These are phyloP conservation scores for Xylaria flabelliformis DNA, from an alignment of 495 filamentous ascomycete species.

Conservation along the genomic window DNA sequence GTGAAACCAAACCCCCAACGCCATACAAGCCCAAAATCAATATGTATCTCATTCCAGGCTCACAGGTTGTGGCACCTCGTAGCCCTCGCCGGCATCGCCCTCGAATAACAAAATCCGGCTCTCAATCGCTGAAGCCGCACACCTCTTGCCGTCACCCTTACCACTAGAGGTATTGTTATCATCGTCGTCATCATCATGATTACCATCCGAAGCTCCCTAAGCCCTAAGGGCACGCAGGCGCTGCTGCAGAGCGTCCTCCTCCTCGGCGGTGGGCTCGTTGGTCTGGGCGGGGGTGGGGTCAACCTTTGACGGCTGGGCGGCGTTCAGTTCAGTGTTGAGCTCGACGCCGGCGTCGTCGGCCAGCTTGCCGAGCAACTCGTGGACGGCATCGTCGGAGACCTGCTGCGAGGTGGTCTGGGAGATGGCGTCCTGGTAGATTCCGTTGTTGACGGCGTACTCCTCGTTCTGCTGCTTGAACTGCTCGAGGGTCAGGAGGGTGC, in stretches of 20 bases:
- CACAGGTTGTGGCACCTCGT: not conserved
- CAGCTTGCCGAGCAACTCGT: conserved; percentile 77
- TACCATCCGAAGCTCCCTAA: conserved; percentile 33
- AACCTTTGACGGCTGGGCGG: conserved; percentile 59
- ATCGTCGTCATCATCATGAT: not conserved
- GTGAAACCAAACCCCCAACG: conserved; percentile 14
- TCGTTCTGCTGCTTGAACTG: conserved; percentile 84
- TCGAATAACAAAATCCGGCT: not conserved
- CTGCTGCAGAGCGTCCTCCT: conserved; percentile 68
- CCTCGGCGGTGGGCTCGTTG: conserved; percentile 62
- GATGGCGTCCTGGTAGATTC: conserved; percentile 85
- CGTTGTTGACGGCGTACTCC: conserved; percentile 80
- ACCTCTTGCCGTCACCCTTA: not conserved
- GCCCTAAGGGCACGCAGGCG: conserved; percentile 60
- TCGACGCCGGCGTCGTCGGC: conserved; percentile 84
- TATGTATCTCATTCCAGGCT: not conserved
- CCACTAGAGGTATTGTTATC: not conserved
- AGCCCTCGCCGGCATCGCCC: not conserved
- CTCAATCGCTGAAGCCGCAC: not conserved
- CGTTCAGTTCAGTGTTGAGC: conserved; percentile 71
- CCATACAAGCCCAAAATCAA: conserved; percentile 6
- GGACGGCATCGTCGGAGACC: conserved; percentile 83
- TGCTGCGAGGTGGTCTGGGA: conserved; percentile 73
- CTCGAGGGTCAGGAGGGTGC: conserved; percentile 69
- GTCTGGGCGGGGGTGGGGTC: conserved; percentile 56